Conservation (phyloP, 805 yeast species). For the Metschnikowia colocasiae region DNA sequence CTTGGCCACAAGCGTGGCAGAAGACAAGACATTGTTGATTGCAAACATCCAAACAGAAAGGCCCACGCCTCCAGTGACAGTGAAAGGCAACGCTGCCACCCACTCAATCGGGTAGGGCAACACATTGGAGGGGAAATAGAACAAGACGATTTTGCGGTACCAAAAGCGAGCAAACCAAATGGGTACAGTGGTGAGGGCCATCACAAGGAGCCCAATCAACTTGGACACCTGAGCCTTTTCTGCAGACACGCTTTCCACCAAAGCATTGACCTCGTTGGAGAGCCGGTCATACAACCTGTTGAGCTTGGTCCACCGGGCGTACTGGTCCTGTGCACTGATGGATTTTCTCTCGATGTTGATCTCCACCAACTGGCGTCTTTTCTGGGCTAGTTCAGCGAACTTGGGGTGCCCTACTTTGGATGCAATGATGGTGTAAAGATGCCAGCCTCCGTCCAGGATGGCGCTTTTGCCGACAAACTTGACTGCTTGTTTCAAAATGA, state of each 20-base stretch:
- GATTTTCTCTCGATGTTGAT: constrained; percentile 51
- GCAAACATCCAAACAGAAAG: constrained; percentile 54
- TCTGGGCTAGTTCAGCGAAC: constrained; percentile 22
- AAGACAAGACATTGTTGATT: constrained; percentile 27
- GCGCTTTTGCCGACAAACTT: constrained; percentile 31
- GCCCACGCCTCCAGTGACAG: constrained; percentile 61
- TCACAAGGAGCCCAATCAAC: constrained; percentile 31
- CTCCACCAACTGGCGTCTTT: constrained; percentile 43
- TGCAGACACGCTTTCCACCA: constrained; percentile 37
- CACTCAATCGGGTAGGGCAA: constrained; percentile 57
- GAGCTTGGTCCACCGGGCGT: constrained; percentile 92
- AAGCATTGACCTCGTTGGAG: constrained; percentile 45
- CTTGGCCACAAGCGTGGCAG: constrained; percentile 13
- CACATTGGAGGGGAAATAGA: constrained; percentile 54
- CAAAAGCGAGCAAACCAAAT: constrained; percentile 47
- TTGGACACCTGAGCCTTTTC: constrained; percentile 34
- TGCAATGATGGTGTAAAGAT: constrained; percentile 29
- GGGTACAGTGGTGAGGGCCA: constrained; percentile 43
- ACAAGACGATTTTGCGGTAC: constrained; percentile 52
- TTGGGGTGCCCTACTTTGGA: constrained; percentile 32
- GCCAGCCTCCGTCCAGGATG: constrained; percentile 39
- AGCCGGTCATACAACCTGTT: constrained; percentile 67
- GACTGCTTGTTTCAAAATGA: constrained; percentile 25
- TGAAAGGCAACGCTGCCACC: constrained; percentile 59
- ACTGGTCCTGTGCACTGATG: constrained; percentile 86